Conservation (phyloP, 2,329 filamentous ascomycete genomes). For the Nemania serpens region DNA sequence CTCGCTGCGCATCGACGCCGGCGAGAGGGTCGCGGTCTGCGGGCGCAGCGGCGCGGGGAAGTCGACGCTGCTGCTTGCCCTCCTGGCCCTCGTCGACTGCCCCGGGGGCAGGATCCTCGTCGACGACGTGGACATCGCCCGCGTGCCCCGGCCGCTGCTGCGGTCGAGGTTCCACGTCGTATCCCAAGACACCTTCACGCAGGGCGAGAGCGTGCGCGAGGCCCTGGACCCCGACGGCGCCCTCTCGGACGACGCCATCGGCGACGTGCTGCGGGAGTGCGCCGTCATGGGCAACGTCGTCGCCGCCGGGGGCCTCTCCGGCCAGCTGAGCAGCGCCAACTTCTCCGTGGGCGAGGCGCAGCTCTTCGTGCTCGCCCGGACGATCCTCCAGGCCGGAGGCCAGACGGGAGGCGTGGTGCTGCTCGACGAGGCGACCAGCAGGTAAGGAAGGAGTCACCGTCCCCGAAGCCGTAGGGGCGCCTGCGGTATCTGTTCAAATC, state of each 20-base stretch:
- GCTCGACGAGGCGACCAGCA: slow-evolving; percentile 48
- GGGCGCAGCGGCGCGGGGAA: slow-evolving; percentile 27
- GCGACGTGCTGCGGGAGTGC: slow-evolving; percentile 47
- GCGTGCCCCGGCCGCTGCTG: slow-evolving; percentile 62
- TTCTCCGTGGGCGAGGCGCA: slow-evolving; percentile 49
- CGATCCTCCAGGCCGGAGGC: slow-evolving; percentile 65
- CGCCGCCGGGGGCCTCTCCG: slow-evolving; percentile 40
- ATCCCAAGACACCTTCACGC: slow-evolving; percentile 60
- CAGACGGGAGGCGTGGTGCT: slow-evolving; percentile 68
- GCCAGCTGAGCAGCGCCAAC: slow-evolving; percentile 34
- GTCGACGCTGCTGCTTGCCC: slow-evolving; percentile 23
- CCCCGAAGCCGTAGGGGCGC: too few species aligned
- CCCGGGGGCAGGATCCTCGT: slow-evolving; percentile 61
- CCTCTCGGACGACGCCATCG: slow-evolving; percentile 45
- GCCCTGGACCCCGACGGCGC: slow-evolving; percentile 48
- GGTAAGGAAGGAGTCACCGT: slow-evolving; percentile 15
- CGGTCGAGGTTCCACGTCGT: slow-evolving; percentile 68
- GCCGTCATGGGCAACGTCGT: slow-evolving; percentile 46
- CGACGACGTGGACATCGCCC: slow-evolving; percentile 63
- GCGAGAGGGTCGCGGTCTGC: slow-evolving; percentile 43
- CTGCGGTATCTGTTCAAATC: background rate
- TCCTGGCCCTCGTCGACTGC: slow-evolving; percentile 47
- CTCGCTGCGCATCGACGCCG: slow-evolving; percentile 46
- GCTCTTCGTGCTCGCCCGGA: slow-evolving; percentile 50
- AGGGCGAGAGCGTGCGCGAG: slow-evolving; percentile 47